Evolutionary conservation across 768 basidiomycete species (phyloP), one percentile per base, ranked within the genome.

Genomic region (Lactifluus pinguis): DNA sequence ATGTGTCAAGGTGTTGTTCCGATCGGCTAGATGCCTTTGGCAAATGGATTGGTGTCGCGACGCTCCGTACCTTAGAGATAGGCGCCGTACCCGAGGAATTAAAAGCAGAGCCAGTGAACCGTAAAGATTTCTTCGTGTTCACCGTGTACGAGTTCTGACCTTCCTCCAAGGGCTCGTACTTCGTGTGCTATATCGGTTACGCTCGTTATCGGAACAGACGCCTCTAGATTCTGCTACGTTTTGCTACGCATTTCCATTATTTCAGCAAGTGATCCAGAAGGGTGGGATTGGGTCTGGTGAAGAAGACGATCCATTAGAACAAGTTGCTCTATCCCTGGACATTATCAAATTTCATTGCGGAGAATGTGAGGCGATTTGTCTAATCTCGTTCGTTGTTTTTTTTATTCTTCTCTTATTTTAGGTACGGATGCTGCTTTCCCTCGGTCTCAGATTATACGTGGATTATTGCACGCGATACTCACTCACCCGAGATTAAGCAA

Each of bases 171-270:
- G 77, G 6, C 76, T 98, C 36, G 78, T 95, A 29, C 76, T 90
- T 49, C 89, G 97, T 30, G 85, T 98, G 1, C 76, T 99, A 2
- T 89, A 95, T 70, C 84, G 90, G 19, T 71, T 98, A 0, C 84
- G 89, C 19, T 87, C 81, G 60, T 76, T 95, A 4, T 85, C 91
- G 0, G 90, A 95, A 63, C 86, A 91, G 64, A 74, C 81, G 0
- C 83, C 92, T 0, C 86, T 98, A 53, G 92, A 95, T 69, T 80
- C 87, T 0, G 83, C 90, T 2, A 94, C 93, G 0, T 95, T 90
- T 72, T 83, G 89, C 0, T 91, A 94, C 65, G 73, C 82, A 0
- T 87, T 85, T 51, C 88, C 92, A 8, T 77, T 98, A 13, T 73
- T 98, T 4, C 81, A 76, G 10, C 80, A 81, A 49, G 83, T 97